These are phyloP conservation scores for Tetrastigma voinierianum DNA, from an alignment of 164 flowering plant species.

Conservation along the genomic window DNA sequence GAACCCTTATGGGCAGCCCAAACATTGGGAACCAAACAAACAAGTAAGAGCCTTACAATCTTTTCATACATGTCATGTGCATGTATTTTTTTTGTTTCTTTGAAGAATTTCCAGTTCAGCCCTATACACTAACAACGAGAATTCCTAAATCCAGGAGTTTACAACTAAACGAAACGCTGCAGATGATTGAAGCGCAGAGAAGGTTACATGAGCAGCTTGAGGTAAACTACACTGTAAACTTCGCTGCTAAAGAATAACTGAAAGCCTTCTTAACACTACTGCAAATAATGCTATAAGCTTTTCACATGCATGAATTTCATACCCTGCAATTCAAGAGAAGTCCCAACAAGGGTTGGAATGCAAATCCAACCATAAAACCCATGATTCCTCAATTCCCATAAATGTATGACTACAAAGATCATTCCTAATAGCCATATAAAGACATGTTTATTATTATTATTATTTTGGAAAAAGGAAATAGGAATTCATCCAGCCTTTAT, in stretches of 20 bases:
- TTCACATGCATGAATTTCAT: too few relatives aligned
- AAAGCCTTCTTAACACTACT: not conserved
- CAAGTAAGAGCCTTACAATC: slow-evolving; percentile 43
- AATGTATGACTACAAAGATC: too few relatives aligned
- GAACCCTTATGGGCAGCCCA: slow-evolving; percentile 36
- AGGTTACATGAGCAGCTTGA: slow-evolving; percentile 92
- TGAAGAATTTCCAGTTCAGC: too few relatives aligned
- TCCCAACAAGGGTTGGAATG: too few relatives aligned
- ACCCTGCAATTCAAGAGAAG: too few relatives aligned
- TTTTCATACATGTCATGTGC: not conserved
- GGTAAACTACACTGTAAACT: slow-evolving; percentile 38
- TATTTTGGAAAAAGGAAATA: too few relatives aligned
- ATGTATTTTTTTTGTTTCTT: not conserved
- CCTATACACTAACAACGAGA: slow-evolving; percentile 15
- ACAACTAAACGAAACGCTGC: slow-evolving; percentile 77
- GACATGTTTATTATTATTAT: too few relatives aligned
- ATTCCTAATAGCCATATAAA: not conserved
- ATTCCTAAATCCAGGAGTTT: slow-evolving; percentile 43
- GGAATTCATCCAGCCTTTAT: too few relatives aligned
- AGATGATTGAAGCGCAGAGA: slow-evolving; percentile 95
- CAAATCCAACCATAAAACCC: too few relatives aligned
- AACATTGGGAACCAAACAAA: slow-evolving; percentile 50
- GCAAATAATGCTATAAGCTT: too few relatives aligned
- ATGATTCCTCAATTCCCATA: too few relatives aligned
- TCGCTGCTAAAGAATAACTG: not conserved